A percentile compares a stretch with the other conserved stretches of the same genome.
These are phyloP conservation scores for Cylindrodendrum hubeiense DNA, from an alignment of 2,329 filamentous ascomycete genomes.

Conservation along the genomic window DNA sequence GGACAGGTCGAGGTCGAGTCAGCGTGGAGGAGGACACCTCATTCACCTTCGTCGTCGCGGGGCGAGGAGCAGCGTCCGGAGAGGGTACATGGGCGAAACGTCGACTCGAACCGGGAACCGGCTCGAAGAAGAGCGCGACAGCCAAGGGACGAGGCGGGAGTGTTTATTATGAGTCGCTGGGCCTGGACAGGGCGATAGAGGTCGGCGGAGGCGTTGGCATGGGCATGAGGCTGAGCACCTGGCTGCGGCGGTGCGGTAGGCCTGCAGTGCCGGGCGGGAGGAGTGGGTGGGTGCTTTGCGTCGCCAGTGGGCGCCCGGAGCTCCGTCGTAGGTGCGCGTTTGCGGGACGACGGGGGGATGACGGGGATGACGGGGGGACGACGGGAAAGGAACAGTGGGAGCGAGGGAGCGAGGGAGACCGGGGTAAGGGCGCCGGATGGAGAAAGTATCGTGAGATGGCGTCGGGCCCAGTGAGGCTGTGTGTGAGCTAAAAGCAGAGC, in stretches of 20 bases:
- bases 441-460: constrained; percentile 34
- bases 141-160: constrained; percentile 31
- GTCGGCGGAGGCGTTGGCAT: constrained; percentile 15
- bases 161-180: constrained; percentile 23
- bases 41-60: constrained; percentile 45
- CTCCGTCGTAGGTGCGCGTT: neutral
- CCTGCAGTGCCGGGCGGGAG: constrained; percentile 1
- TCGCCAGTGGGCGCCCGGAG: neutral
- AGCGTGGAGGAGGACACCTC: constrained; percentile 19
- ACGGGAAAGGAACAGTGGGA: constrained; percentile 1
- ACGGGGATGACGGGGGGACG: neutral
- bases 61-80: constrained; percentile 41
- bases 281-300: constrained; percentile 21
- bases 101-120: constrained; percentile 38
- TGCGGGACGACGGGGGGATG: neutral
- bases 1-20: constrained; percentile 3
- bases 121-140: constrained; percentile 20
- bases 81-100: constrained; percentile 41
- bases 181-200: constrained; percentile 17
- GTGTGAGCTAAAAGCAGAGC: constrained; percentile 15
- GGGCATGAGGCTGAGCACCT: constrained; percentile 40
- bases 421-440: constrained; percentile 2
- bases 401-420: neutral
- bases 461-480: constrained; percentile 40
- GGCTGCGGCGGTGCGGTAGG: constrained; percentile 23